These are phyloP conservation scores for Saccharomyces hybrid DNA, from an alignment of 1,139 yeast genomes.

Conservation along the genomic window DNA sequence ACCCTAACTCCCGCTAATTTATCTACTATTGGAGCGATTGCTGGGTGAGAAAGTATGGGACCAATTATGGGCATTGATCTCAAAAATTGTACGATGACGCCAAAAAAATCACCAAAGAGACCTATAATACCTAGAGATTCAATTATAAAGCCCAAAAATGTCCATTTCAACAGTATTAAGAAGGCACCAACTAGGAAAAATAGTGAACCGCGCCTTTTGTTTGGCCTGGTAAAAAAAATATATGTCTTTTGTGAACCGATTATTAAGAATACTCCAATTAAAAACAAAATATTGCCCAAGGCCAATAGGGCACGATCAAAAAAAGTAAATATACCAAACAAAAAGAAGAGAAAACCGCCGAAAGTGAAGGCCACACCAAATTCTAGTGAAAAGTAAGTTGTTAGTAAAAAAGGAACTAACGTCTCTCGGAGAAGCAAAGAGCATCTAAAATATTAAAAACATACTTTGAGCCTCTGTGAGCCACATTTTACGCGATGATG, in stretches of 20 bases:
- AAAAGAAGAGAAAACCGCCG: constrained; percentile 70
- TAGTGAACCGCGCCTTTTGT: constrained; percentile 77
- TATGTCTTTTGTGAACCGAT: constrained; percentile 85
- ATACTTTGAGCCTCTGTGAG: constrained; percentile 70
- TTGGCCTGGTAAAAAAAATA: constrained; percentile 78
- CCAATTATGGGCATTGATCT: constrained; percentile 87
- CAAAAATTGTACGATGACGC: constrained; percentile 82
- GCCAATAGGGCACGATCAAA: constrained; percentile 89
- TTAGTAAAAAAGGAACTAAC: constrained; percentile 7
- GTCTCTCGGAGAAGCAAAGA: neutral
- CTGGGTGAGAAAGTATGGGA: constrained; percentile 73
- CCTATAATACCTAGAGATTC: constrained; percentile 86
- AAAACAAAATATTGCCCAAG: constrained; percentile 73
- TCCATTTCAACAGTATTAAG: constrained; percentile 64
- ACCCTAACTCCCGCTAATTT: constrained; percentile 57
- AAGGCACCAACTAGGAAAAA: constrained; percentile 71
- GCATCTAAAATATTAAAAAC: constrained; percentile 27
- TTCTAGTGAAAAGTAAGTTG: constrained; percentile 40
- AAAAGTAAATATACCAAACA: constrained; percentile 75
- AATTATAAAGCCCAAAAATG: constrained; percentile 77
- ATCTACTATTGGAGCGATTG: constrained; percentile 70
- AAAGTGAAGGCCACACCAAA: constrained; percentile 93
- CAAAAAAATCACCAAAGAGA: constrained; percentile 85
- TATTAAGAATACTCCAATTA: constrained; percentile 74
- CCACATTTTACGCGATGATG: constrained; percentile 43